Evolutionary conservation across 768 basidiomycete species (phyloP).

Genomic region (Pilatotrama ljubarskyi): DNA sequence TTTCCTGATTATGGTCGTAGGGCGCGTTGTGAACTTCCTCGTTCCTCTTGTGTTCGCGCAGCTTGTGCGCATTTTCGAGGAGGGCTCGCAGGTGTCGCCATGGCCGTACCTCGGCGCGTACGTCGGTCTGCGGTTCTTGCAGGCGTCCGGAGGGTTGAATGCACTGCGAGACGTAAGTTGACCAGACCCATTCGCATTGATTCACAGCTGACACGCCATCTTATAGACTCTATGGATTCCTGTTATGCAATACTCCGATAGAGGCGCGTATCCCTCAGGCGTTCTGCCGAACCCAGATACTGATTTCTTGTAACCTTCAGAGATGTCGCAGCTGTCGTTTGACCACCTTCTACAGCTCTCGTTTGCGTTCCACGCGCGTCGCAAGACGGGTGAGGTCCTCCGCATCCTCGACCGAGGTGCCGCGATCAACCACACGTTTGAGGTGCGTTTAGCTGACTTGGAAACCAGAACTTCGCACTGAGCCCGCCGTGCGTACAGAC

Average conservation of each 20-base stretch:
- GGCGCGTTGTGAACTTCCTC: conserved; percentile 73
- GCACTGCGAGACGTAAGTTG: conserved; percentile 51
- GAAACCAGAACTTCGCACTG: not conserved
- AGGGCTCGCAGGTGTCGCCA: conserved; percentile 40
- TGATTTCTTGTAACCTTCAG: conserved; percentile 35
- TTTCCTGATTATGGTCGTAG: conserved; percentile 66
- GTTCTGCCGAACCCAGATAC: not conserved
- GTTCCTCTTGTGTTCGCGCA: conserved; percentile 71
- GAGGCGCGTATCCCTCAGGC: conserved; percentile 40
- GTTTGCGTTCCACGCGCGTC: conserved; percentile 77
- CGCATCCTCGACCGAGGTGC: conserved; percentile 82
- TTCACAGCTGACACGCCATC: not conserved
- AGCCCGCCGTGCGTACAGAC: conserved; percentile 43
- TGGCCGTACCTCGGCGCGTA: conserved; percentile 75
- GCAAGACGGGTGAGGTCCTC: conserved; percentile 84
- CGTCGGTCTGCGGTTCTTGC: conserved; percentile 67
- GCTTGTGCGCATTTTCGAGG: conserved; percentile 59
- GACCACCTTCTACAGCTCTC: conserved; percentile 87
- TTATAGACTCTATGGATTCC: conserved; percentile 74
- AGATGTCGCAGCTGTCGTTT: conserved; percentile 86
- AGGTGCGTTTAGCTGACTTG: too few relatives aligned
- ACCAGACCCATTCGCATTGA: not conserved
- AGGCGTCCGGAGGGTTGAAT: conserved; percentile 73
- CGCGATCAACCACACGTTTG: conserved; percentile 81
- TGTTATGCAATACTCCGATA: conserved; percentile 86